phyloP scores from a whole-genome alignment of 345 rosid genomes.

The Brassica carinata region DNA sequence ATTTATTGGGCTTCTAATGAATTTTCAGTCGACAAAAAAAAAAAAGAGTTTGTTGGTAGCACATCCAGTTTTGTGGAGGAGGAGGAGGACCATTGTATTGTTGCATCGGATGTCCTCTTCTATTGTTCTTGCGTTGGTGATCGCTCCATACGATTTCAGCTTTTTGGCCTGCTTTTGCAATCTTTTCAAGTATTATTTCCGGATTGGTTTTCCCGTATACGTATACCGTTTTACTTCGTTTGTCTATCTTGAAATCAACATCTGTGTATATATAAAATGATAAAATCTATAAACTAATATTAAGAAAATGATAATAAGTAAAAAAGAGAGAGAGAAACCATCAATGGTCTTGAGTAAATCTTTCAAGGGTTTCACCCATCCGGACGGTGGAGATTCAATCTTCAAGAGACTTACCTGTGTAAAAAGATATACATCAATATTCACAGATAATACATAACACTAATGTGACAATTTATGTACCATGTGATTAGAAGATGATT shows the following conservation, averaged over 20 bases:
- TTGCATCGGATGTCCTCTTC: background rate
- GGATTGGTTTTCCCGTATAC: conserved; percentile 16
- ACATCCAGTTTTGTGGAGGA: background rate
- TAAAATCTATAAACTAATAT: background rate
- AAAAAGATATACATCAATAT: background rate
- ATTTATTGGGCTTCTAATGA: too few relatives aligned
- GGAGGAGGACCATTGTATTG: conserved; percentile 3
- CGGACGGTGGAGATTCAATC: background rate
- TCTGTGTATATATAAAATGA: background rate
- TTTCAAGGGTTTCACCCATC: background rate
- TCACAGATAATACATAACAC: background rate
- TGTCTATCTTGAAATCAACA: background rate
- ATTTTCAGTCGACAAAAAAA: too few relatives aligned
- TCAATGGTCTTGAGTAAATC: background rate
- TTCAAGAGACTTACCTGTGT: background rate
- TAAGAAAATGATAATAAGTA: background rate
- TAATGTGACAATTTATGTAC: background rate
- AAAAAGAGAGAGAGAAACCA: background rate
- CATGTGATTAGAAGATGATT: background rate
- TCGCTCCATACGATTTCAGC: conserved; percentile 17
- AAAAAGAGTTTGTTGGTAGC: too few relatives aligned
- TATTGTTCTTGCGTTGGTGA: background rate
- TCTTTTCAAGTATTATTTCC: conserved; percentile 7
- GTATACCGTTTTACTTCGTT: conserved; percentile 4
- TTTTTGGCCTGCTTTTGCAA: conserved; percentile 6